Base-by-base conservation (phyloP, 2,329 filamentous ascomycete species). In the Pyricularia grisea region DNA sequence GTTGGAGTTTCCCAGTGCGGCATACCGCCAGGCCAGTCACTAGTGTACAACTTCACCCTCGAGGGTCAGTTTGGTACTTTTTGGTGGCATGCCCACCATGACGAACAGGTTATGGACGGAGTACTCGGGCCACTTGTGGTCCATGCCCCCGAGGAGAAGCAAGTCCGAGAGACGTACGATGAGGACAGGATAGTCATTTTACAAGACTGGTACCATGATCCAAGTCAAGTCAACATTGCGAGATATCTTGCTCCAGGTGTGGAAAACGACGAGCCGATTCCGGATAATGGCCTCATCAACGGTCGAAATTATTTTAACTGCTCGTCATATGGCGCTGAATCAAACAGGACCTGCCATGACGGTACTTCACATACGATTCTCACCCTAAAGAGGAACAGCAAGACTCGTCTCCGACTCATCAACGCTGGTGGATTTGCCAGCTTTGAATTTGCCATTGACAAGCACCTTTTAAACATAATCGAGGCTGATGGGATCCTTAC, bases 151-250 rank as follows among this genome's bases (percentile, higher is more conserved):
- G 79, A 85, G 2, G 81, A 83, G 70, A 83, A 78, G 67, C 83
- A 82, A 74, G 76, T 79, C 23, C 82, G 83, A 66, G 77, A 84
- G 55, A 64, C 72, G 12, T 82, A 85, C 42, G 76, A 79, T 31
- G 83, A 82, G 61, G 90, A 92, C 71, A 79, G 88, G 36, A 81
- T 90, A 0, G 75, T 92, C 23, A 90, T 90, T 71, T 78, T 93
- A n/a, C 88, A 88, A 23, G 90, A 93, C 73, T 90, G 90, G 81
- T 92, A 93, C 70, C 89, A 92, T 73, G 85, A 89, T 66, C 76
- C 81, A 11, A 83, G 82, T 1, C 79, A 78, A 0, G 78, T 68
- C 33, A 60, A 80, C 58, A 78, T 88, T 0, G 74, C 88, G 3
- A 82, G 83, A 23, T 88, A 89, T 70, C 82, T 90, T 60, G 82